Base-by-base conservation (phyloP, 352 stramenopile genomes). In the Pythium insidiosum region DNA sequence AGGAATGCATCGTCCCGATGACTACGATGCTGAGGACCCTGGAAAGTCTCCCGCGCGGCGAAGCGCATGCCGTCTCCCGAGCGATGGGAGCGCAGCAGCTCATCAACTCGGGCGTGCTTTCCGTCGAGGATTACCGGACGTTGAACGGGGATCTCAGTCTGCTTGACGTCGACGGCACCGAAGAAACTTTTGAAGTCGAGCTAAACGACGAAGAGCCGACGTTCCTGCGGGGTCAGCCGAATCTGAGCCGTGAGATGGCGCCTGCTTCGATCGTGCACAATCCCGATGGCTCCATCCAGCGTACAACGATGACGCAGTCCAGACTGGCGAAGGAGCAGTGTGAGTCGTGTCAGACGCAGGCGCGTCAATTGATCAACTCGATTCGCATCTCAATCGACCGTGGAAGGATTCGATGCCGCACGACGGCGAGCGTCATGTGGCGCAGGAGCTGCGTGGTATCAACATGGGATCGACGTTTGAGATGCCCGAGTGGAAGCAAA, bases 251-350 rank as follows among this genome's bases (percentile, higher is more conserved):
- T 5, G 95, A 98, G 43, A 52, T 98, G 24, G 95, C 91, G 35
- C 97, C 96, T 0, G 77, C 99, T 6, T 96, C 96, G 40, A 99
- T 99, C 63, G 94, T 99, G 2, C 98, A 98, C 58, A 99, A 99
- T 65, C 97, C 97, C 1, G 96, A 99, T 66, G 97, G 97, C 25
- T 97, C 89, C 7, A 78, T 99, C 56, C 91, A 98, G 59, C 83
- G 96, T 11, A 96, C 96, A 0, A 96, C 97, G 0, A 95, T 99
- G 78, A 97, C 95, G 38, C 95, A 99, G 63, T 87, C 75, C 6
- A 96, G 86, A 16, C 70, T 99, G 42, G 90, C 96, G 0, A 99
- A 99, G 56, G 96, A 99, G 62, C 83, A 97, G 11, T 78, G 95
- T 24, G 95, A 99, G 63, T 58, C 99, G 22, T 88, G 94, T 20